Evolutionary conservation across 352 stramenopile genomes (phyloP), one percentile per base, ranked within the genome.

Genomic region (Pythium biforme): DNA sequence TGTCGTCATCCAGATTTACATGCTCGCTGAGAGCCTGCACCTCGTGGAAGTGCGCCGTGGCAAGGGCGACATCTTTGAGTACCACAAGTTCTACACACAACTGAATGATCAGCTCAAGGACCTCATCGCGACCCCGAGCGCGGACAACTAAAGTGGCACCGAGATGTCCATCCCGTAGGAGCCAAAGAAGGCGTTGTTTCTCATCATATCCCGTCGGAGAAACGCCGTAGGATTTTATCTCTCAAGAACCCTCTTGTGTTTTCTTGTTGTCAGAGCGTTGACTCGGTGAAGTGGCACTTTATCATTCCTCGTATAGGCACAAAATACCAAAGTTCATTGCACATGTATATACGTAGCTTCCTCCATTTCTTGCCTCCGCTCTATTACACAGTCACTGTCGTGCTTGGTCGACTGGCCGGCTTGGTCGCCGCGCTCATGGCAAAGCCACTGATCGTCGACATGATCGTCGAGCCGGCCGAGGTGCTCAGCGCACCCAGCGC

Each of bases 61-160:
- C 55, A 96, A 96, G 75, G 89, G 89, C 41, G 88, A 97, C 68
- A 94, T 95, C 60, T 94, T 97, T 52, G 88, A 94, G 74, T 96
- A 94, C 74, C 79, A 93, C 82, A 94, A 94, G 77, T 93, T 94
- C 58, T 94, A 93, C 81, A 88, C 83, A 70, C 84, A 92, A 73
- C 72, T 95, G 63, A 93, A 89, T 69, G 84, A 94, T 62, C 83
- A 92, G 68, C 83, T 95, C 72, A 88, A 92, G 70, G 85, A 94
- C 65, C 68, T 95, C 56, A 95, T 93, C 56, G 64, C 83, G 27
- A 68, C 62, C 19, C 57, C 73, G 22, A 37, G 53, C 22, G 22
- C 52, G 43, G 49, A 27, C 27, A 71, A 67, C 45, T 67, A 29
- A 60, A 41, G 27, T 19, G 20, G 12, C 23, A 20, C n/a, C n/a